Conservation (phyloP, 2,329 filamentous ascomycete genomes). For the Penicillium sp. region DNA sequence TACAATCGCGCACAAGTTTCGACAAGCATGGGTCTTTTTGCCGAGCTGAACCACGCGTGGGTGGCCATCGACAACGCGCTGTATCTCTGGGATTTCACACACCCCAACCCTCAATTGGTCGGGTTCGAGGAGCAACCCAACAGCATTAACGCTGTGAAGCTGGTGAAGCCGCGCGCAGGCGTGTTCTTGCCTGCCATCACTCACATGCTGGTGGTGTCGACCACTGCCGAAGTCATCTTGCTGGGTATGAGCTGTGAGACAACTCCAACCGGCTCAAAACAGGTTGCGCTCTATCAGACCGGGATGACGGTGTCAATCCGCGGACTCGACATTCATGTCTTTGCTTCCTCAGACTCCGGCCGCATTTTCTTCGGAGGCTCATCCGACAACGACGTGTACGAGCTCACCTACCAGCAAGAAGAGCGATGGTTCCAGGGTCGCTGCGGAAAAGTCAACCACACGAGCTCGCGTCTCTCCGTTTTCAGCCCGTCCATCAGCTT, state of each 20-base stretch:
- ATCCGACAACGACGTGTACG: constrained; percentile 81
- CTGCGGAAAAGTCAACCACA: constrained; percentile 87
- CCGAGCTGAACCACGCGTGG: constrained; percentile 93
- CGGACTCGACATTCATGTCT: constrained; percentile 72
- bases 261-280: constrained; percentile 64
- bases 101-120: constrained; percentile 84
- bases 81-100: constrained; percentile 96
- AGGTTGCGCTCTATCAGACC: constrained; percentile 81
- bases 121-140: constrained; percentile 88
- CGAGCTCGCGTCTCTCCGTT: constrained; percentile 68
- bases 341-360: constrained; percentile 75
- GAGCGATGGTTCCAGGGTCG: constrained; percentile 93
- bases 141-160: constrained; percentile 85
- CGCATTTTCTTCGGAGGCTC: constrained; percentile 90
- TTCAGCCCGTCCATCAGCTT: constrained; percentile 44
- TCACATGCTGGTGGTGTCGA: constrained; percentile 85
- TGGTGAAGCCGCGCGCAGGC: constrained; percentile 78
- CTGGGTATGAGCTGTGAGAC: constrained; percentile 74
- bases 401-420: constrained; percentile 94
- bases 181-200: constrained; percentile 87
- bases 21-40: constrained; percentile 93
- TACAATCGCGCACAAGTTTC: constrained; percentile 83
- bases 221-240: constrained; percentile 77
- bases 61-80: constrained; percentile 92
- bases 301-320: constrained; percentile 77